phyloP scores from a whole-genome alignment of 768 basidiomycete species.

The Scleroderma bovista region DNA sequence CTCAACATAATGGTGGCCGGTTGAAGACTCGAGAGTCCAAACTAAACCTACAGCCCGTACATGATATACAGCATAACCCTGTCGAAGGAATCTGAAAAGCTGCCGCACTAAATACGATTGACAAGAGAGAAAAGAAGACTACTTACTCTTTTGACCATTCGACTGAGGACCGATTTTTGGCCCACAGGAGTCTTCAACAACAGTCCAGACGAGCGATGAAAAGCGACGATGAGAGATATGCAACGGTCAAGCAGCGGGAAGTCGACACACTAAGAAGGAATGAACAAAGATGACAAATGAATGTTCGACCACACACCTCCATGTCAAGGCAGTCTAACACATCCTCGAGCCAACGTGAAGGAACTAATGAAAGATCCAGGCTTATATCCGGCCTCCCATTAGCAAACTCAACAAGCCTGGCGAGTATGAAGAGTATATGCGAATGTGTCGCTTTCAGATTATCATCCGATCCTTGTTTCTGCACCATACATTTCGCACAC shows the following conservation, averaged over 20 bases:
- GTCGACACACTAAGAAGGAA: slow-evolving; percentile 41
- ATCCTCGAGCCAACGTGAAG: slow-evolving; percentile 54
- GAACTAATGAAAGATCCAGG: slow-evolving; percentile 49
- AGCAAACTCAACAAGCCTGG: slow-evolving; percentile 43
- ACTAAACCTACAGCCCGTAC: slow-evolving; percentile 74
- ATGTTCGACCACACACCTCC: slow-evolving; percentile 37
- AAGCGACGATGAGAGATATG: slow-evolving; percentile 47
- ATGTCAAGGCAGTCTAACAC: slow-evolving; percentile 50
- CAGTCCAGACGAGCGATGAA: slow-evolving; percentile 48
- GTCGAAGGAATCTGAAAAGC: slow-evolving; percentile 70
- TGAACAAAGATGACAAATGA: slow-evolving; percentile 7
- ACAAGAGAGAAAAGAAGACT: background rate
- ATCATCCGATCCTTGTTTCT: slow-evolving; percentile 25
- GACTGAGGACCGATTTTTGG: slow-evolving; percentile 47
- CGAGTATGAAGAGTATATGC: slow-evolving; percentile 46
- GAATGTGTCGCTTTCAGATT: slow-evolving; percentile 46
- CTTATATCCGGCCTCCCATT: slow-evolving; percentile 27
- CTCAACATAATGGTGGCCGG: slow-evolving; percentile 61
- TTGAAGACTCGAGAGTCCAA: slow-evolving; percentile 66
- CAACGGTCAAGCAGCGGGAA: slow-evolving; percentile 67
- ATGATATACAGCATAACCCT: slow-evolving; percentile 67
- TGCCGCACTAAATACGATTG: slow-evolving; percentile 25
- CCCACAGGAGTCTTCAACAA: slow-evolving; percentile 52
- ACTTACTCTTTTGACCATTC: slow-evolving; percentile 51
- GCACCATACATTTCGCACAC: slow-evolving; percentile 37